Percentiles rank a stretch among this genome's conserved stretches.
phyloP scores from a whole-genome alignment of 2,329 filamentous ascomycete species.

The Fusarium humuli region DNA sequence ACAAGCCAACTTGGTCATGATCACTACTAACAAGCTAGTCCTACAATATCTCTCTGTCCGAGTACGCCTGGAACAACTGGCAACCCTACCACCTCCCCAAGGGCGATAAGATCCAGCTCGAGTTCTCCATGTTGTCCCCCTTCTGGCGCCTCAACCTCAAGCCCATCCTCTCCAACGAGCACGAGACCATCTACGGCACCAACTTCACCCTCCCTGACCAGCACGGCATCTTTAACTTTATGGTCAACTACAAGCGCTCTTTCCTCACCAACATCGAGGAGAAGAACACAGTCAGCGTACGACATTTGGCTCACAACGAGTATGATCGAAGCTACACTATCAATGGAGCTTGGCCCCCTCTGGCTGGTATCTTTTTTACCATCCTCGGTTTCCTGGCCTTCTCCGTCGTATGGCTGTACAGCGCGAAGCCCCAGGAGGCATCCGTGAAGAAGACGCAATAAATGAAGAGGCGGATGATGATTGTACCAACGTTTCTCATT shows the following conservation, averaged over 20 bases:
- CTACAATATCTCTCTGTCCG: conserved; percentile 89
- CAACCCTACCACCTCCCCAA: conserved; percentile 76
- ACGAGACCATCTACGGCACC: conserved; percentile 78
- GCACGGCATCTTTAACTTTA: conserved; percentile 99
- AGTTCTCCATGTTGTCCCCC: conserved; percentile 98
- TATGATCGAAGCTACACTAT: conserved; percentile 93
- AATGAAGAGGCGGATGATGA: conserved; percentile 36
- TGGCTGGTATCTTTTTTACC: conserved; percentile 86
- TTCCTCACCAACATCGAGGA: conserved; percentile 91
- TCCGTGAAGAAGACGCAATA: conserved; percentile 63
- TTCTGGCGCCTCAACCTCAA: conserved; percentile 88
- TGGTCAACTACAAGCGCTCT: conserved; percentile 95
- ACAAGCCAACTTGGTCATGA: neutral
- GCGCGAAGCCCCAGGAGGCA: conserved; percentile 57
- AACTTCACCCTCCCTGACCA: conserved; percentile 91
- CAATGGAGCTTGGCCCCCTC: conserved; percentile 93
- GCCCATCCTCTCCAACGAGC: conserved; percentile 67
- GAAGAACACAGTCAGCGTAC: conserved; percentile 93
- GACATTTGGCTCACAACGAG: conserved; percentile 97
- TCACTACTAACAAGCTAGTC: conserved; percentile 63
- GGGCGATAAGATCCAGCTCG: conserved; percentile 85
- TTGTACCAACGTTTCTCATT: conserved; percentile 30
- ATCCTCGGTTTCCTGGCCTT: conserved; percentile 87
- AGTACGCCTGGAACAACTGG: conserved; percentile 82
- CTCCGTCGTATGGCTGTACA: conserved; percentile 87